Percentiles rank a stretch among this genome's conserved stretches.
Evolutionary conservation across 371 early-diverging fungal species (phyloP).

Genomic region (Haplosporangium sp.): DNA sequence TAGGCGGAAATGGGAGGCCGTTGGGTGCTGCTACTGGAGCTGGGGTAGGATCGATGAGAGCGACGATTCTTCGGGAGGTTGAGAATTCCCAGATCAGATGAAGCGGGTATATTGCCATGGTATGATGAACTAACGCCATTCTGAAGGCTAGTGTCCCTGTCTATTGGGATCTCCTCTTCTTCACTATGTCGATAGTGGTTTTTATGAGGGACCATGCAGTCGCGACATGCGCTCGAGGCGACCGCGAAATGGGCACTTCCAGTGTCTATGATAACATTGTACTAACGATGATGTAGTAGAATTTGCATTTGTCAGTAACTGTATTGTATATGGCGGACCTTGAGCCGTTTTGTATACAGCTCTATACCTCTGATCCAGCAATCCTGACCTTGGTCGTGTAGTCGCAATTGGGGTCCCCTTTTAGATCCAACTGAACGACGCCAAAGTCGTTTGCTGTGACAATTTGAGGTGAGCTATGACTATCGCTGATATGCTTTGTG

Average conservation of each 20-base stretch:
- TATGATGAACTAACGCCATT: not conserved
- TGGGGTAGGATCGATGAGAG: not conserved
- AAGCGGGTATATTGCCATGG: not conserved
- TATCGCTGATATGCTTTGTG: not conserved
- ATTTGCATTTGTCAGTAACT: not conserved
- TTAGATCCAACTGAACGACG: constrained; percentile 42
- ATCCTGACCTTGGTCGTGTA: constrained; percentile 47
- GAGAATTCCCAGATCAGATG: not conserved
- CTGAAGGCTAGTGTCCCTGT: not conserved
- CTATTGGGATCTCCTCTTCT: constrained; percentile 48
- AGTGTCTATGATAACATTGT: constrained; percentile 50
- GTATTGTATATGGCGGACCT: too few species aligned
- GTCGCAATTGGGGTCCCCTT: constrained; percentile 53
- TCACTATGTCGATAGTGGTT: constrained; percentile 17
- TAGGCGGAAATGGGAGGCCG: too few species aligned
- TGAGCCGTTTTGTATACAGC: not conserved
- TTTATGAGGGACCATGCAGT: constrained; percentile 36
- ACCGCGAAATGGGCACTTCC: constrained; percentile 50
- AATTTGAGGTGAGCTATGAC: not conserved
- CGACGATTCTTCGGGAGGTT: not conserved
- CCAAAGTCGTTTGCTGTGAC: constrained; percentile 29
- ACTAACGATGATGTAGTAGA: constrained; percentile 7
- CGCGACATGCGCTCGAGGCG: constrained; percentile 33
- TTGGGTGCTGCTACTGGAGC: too few species aligned
- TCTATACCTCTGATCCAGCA: constrained; percentile 41